Evolutionary conservation across 208 protist genomes (phyloP), one percentile per base, ranked within the genome.

Genomic region (Zelonia costaricensis): DNA sequence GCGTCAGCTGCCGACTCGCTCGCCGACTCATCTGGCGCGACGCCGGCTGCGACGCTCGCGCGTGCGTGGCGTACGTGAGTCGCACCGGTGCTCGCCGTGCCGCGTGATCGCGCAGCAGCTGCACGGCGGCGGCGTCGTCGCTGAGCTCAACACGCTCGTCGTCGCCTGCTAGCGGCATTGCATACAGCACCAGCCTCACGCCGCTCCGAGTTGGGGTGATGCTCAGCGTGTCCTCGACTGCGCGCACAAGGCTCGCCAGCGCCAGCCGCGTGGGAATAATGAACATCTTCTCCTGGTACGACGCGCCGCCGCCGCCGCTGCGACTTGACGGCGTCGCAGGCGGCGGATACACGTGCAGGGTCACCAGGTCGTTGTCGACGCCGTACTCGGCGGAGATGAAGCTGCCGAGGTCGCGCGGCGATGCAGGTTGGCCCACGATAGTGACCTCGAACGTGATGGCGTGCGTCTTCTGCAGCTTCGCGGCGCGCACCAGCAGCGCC

Each of bases 341-440:
- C 15, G 79, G 75, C 0, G 76, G 43, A 43, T 60, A 88, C 28
- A 88, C 56, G 46, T 73, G 76, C 33, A 88, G 62, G 20, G 56
- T 78, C 20, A 80, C 77, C 27, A 88, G 51, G 12, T 82, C 81
- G 9, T 74, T 49, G 58, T 84, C 81, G 3, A 64, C 42, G 1
- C 62, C 44, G 51, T 74, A 82, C 20, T 67, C 58, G 1, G 70
- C 36, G 20, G 75, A 65, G 13, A 78, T 39, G 9, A 68, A 44
- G 31, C 57, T 56, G 9, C 53, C 61, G 28, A 54, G 30, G n/a
- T 51, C 33, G 0, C 27, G 8, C 27, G 40, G 33, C 10, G 38
- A 28, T 2, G 55, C 51, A 0, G 13, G 20, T 25, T 13, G 31
- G 1, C 31, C 27, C 6, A 28, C 7, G 18, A 81, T 60, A 43